Conservation (phyloP, 2,329 filamentous ascomycete species). For the Metarhizium robertsii region DNA sequence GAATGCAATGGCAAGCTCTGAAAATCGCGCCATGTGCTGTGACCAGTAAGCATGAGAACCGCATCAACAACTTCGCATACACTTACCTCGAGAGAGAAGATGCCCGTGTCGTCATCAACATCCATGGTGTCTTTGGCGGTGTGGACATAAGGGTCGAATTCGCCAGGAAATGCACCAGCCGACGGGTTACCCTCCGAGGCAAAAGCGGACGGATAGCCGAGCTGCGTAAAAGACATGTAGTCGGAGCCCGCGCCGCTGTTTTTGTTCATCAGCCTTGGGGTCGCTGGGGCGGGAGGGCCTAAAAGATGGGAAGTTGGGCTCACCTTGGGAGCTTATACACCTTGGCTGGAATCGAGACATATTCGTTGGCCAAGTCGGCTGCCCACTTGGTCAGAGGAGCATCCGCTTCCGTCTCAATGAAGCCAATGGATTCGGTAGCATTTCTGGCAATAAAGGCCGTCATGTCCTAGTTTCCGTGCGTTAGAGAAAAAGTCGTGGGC, state of each 20-base stretch:
- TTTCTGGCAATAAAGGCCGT: slow-evolving; percentile 27
- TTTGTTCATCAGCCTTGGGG: background rate
- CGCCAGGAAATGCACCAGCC: slow-evolving; percentile 18
- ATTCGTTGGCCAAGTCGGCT: slow-evolving; percentile 23
- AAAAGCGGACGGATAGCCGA: slow-evolving; percentile 29
- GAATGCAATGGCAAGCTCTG: slow-evolving; percentile 29
- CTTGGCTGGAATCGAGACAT: slow-evolving; percentile 24
- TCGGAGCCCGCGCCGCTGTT: slow-evolving; percentile 27
- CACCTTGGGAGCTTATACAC: slow-evolving; percentile 22
- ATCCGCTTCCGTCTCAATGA: slow-evolving; percentile 29
- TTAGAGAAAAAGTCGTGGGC: background rate
- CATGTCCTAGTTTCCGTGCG: slow-evolving; percentile 33
- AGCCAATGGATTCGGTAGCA: slow-evolving; percentile 28
- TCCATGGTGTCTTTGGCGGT: slow-evolving; percentile 25
- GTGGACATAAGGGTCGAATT: slow-evolving; percentile 30
- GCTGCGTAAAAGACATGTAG: slow-evolving; percentile 30
- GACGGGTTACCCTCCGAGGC: slow-evolving; percentile 28
- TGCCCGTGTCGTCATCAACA: slow-evolving; percentile 26
- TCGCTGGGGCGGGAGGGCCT: background rate
- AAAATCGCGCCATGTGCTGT: slow-evolving; percentile 31
- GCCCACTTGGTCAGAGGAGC: slow-evolving; percentile 26
- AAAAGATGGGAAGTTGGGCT: slow-evolving; percentile 3
- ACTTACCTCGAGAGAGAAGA: slow-evolving; percentile 28
- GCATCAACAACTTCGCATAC: slow-evolving; percentile 1
- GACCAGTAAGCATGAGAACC: slow-evolving; percentile 5